Percentiles rank a stretch among this genome's conserved stretches.
These are phyloP conservation scores for Trifolium fragiferum DNA, from an alignment of 306 rosid genomes.

Conservation along the genomic window DNA sequence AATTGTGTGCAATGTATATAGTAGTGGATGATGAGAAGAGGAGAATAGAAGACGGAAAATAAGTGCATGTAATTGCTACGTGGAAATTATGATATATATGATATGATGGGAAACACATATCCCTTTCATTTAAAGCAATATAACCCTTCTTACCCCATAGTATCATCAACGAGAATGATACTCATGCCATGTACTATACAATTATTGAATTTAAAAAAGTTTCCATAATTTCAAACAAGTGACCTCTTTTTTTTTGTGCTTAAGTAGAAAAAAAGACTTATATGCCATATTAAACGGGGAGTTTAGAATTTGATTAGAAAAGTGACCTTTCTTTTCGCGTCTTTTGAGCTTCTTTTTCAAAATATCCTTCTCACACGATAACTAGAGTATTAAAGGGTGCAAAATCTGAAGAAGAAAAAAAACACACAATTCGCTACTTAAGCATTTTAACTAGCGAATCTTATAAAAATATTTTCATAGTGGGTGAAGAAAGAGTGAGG, in stretches of 20 bases:
- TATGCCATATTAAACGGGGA: too few species aligned
- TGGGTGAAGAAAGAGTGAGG: too few species aligned
- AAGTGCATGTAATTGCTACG: not conserved
- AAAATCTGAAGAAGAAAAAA: too few species aligned
- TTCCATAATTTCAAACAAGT: constrained; percentile 20
- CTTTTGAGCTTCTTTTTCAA: too few species aligned
- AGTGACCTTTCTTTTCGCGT: too few species aligned
- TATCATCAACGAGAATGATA: constrained; percentile 21
- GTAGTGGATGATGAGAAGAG: constrained; percentile 41
- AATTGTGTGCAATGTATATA: not conserved
- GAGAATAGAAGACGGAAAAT: constrained; percentile 42
- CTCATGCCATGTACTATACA: constrained; percentile 33
- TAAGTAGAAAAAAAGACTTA: too few species aligned
- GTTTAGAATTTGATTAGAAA: too few species aligned
- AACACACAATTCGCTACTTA: too few species aligned
- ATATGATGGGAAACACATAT: constrained; percentile 22
- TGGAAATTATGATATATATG: constrained; percentile 13
- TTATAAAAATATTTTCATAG: too few species aligned
- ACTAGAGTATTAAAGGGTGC: too few species aligned
- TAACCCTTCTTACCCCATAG: not conserved
- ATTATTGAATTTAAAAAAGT: constrained; percentile 25
- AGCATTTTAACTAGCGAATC: too few species aligned
- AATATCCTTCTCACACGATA: too few species aligned
- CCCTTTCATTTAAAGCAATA: constrained; percentile 42
- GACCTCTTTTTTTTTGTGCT: not conserved